phyloP scores from a whole-genome alignment of 345 rosid genomes.

The Pistacia atlantica region DNA sequence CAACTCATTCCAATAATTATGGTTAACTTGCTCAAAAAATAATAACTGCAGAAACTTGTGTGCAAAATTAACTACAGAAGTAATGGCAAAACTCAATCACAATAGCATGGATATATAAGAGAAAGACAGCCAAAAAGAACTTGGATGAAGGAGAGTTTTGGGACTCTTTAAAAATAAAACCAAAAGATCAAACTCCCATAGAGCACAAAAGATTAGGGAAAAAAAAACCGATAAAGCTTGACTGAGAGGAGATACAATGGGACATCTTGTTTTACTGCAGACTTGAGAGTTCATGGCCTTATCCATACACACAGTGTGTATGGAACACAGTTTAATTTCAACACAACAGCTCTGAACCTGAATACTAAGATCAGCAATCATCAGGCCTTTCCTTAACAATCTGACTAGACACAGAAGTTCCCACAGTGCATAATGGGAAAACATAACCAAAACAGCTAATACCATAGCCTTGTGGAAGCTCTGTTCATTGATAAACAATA shows the following conservation, averaged over 20 bases:
- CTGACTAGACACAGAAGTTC: neutral
- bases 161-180: neutral
- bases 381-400: neutral
- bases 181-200: neutral
- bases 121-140: neutral
- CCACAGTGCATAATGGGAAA: neutral
- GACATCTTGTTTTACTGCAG: neutral
- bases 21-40: neutral
- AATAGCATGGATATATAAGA: neutral
- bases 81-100: neutral
- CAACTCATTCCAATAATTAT: neutral
- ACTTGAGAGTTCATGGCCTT: neutral
- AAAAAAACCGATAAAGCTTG: neutral
- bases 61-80: neutral
- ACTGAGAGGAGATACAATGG: neutral
- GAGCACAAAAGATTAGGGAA: neutral
- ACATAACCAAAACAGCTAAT: neutral
- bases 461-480: neutral
- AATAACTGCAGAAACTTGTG: neutral
- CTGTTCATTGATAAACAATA: neutral
- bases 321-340: neutral
- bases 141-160: neutral
- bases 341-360: neutral
- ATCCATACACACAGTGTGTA: neutral
- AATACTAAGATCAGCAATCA: neutral